Percentiles rank a stretch among this genome's conserved stretches.
These are phyloP conservation scores for Falciphora oryzae DNA, from an alignment of 2,329 filamentous ascomycete species.

Conservation along the genomic window DNA sequence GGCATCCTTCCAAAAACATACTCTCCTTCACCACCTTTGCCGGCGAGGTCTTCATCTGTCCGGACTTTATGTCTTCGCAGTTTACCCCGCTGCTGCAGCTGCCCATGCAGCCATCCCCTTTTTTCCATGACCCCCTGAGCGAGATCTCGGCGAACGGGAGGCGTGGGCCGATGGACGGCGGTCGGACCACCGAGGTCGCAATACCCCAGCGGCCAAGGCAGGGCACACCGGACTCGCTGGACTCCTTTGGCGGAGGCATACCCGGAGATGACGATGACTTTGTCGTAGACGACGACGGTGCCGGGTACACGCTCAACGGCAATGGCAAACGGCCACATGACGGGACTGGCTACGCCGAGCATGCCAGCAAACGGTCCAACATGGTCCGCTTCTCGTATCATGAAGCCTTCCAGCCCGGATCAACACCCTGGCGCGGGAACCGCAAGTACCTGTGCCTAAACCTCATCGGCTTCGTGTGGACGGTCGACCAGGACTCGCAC, in stretches of 20 bases:
- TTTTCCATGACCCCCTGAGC: slow-evolving; percentile 72
- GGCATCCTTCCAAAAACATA: slow-evolving; percentile 87
- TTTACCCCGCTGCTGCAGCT: slow-evolving; percentile 51
- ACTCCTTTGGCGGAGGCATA: slow-evolving; percentile 64
- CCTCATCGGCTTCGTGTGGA: slow-evolving; percentile 92
- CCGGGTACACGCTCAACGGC: slow-evolving; percentile 67
- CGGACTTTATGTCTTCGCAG: slow-evolving; percentile 58
- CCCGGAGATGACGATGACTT: slow-evolving; percentile 66
- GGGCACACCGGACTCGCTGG: slow-evolving; percentile 69
- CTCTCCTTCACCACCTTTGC: slow-evolving; percentile 88
- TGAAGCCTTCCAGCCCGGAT: slow-evolving; percentile 84
- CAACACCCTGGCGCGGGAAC: slow-evolving; percentile 93
- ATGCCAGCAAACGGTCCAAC: slow-evolving; percentile 43
- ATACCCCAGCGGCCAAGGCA: slow-evolving; percentile 33
- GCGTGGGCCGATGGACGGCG: slow-evolving; percentile 43
- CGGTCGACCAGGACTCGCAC: slow-evolving; percentile 87
- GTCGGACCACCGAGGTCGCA: slow-evolving; percentile 18
- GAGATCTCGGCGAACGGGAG: slow-evolving; percentile 61
- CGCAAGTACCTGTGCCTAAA: slow-evolving; percentile 91
- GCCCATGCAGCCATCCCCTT: slow-evolving; percentile 68
- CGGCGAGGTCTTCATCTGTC: slow-evolving; percentile 88
- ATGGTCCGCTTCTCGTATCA: slow-evolving; percentile 63
- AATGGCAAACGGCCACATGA: slow-evolving; percentile 45
- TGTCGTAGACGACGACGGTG: slow-evolving; percentile 90
- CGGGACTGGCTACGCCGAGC: slow-evolving; percentile 43